Base-by-base conservation (phyloP, 2,329 filamentous ascomycete species). In the Alternaria conjuncta region DNA sequence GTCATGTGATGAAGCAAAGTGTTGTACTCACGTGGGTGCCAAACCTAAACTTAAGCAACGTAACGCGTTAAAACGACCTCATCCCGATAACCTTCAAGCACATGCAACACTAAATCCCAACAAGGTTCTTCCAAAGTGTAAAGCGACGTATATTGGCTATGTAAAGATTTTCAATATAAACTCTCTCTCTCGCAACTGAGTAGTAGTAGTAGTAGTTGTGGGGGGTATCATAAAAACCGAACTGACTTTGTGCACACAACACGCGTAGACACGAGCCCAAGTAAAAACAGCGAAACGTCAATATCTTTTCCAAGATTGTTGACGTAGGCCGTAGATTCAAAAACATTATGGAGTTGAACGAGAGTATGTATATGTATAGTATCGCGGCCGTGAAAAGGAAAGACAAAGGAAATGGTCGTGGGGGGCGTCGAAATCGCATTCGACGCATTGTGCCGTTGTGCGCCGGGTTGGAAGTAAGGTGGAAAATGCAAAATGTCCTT, bases 401-500 rank as follows among this genome's bases (percentile, higher is more conserved):
- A 56, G 18, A 76, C 72, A 77, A 71, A 78, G 62, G 71, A 72
- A 71, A 78, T 10, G 58, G 62, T 77, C 74, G 69, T 75, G 65
- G 49, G 36, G 64, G 66, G 72, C 75, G 72, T 74, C 64, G 71
- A 75, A 74, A 76, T 75, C 72, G 61, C 74, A 78, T 75, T 75
- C 69, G 67, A 73, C 70, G 71, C 71, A 53, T 71, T 50, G 58
- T 66, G 54, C 71, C 75, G 51, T 57, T 36, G 67, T 75, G 67
- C 76, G 75, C 76, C 74, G 56, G 44, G 30, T 50, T 28, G 25
- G 15, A 41, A 13, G 20, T 55, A 36, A 36, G 32, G 32, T 36
- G 32, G 18, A 13, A 56, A 36, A 61, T 61, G 61, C 57, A 61
- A 26, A 26, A 47, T 25, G 41, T n/a, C 54, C 60, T 50, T 21